A percentile compares a stretch with the other conserved stretches of the same genome.
phyloP scores from a whole-genome alignment of 2,329 filamentous ascomycete species.

The Aspergillus piperis region DNA sequence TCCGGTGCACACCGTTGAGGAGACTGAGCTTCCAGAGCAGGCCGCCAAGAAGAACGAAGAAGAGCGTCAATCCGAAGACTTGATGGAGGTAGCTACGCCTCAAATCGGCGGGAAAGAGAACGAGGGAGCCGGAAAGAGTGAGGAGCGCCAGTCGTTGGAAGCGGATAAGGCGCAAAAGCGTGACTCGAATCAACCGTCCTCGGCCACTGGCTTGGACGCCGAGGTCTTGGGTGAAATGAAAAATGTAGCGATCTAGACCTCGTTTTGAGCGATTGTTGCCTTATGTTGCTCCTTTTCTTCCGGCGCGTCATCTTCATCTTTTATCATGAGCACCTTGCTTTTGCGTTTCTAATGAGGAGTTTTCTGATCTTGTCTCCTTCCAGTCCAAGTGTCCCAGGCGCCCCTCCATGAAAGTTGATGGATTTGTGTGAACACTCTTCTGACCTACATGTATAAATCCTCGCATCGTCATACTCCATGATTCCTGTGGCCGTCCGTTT shows the following conservation, averaged over 20 bases:
- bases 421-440: constrained; percentile 28
- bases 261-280: constrained; percentile 15
- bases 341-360: constrained; percentile 6
- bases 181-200: constrained; percentile 30
- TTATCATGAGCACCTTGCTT: constrained; percentile 14
- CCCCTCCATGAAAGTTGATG: constrained; percentile 25
- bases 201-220: constrained; percentile 34
- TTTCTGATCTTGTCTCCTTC: constrained; percentile 13
- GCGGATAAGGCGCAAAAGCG: constrained; percentile 34
- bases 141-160: constrained; percentile 27
- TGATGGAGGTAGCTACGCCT: constrained; percentile 44
- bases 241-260: constrained; percentile 47
- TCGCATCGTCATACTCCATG: constrained; percentile 23
- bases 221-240: constrained; percentile 51
- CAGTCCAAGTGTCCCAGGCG: constrained; percentile 24
- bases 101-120: constrained; percentile 39
- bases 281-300: constrained; percentile 8
- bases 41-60: constrained; percentile 31
- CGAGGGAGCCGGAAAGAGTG: constrained; percentile 27
- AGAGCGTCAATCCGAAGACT: constrained; percentile 37
- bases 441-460: constrained; percentile 37
- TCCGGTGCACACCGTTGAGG: constrained; percentile 35
- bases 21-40: constrained; percentile 37
- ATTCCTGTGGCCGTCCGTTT: constrained; percentile 26
- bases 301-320: constrained; percentile 13